phyloP scores from a whole-genome alignment of 495 filamentous ascomycete species.

The Aspergillus baeticus region DNA sequence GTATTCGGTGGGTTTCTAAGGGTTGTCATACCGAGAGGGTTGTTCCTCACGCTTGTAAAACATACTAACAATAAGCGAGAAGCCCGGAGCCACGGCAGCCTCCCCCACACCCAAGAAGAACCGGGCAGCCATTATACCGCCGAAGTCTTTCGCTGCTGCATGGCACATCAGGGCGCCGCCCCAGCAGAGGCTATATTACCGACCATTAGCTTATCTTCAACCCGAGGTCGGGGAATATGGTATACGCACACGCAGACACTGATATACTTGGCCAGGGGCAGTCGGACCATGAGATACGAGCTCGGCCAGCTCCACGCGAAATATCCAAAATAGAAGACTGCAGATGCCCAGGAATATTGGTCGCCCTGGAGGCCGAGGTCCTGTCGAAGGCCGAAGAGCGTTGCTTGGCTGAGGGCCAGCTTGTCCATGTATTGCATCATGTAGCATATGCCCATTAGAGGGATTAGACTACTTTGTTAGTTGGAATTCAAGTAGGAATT shows the following conservation, averaged over 20 bases:
- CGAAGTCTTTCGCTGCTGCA: constrained; percentile 49
- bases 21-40: background rate
- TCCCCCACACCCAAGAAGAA: constrained; percentile 58
- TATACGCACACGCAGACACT: constrained; percentile 24
- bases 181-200: constrained; percentile 20
- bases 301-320: constrained; percentile 50
- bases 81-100: constrained; percentile 55
- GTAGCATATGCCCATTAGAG: constrained; percentile 11
- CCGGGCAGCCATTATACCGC: constrained; percentile 46
- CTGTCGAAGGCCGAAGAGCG: constrained; percentile 3
- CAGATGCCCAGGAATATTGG: constrained; percentile 50
- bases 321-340: constrained; percentile 52
- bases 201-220: background rate
- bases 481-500: background rate
- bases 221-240: background rate
- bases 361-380: constrained; percentile 32
- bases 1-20: no score
- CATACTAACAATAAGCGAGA: constrained; percentile 58
- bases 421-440: constrained; percentile 18
- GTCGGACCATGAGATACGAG: constrained; percentile 47
- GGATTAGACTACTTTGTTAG: constrained; percentile 2
- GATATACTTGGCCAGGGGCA: constrained; percentile 53
- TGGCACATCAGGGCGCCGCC: constrained; percentile 33
- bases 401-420: constrained; percentile 6
- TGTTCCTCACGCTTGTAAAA: constrained; percentile 41